Evolutionary conservation across 129 eudicot species (phyloP).

Genomic region (Oenanthe sinensis): DNA sequence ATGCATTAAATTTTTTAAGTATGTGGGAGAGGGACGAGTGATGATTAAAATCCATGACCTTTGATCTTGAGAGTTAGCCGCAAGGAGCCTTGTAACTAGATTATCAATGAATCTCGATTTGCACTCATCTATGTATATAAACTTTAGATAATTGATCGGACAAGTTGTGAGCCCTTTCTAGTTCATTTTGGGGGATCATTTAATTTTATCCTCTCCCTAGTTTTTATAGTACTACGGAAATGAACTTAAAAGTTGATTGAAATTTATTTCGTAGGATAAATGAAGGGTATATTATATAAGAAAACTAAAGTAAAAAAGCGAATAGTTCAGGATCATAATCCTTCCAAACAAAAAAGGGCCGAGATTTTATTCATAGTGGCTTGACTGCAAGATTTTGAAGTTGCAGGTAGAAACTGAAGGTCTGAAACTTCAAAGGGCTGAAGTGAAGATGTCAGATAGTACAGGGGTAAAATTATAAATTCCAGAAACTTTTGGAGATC

Average conservation of each 20-base stretch:
- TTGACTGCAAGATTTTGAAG: background rate
- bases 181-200: background rate
- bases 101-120: background rate
- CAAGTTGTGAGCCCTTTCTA: background rate
- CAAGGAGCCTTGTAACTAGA: background rate
- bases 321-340: background rate
- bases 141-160: too few relatives aligned
- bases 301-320: background rate
- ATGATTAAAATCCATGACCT: background rate
- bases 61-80: background rate
- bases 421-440: background rate
- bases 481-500: background rate
- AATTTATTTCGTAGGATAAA: background rate
- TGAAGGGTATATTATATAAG: background rate
- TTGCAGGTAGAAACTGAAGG: background rate
- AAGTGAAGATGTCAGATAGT: background rate
- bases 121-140: background rate
- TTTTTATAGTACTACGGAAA: background rate
- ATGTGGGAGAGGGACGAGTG: too few relatives aligned
- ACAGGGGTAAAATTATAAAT: background rate
- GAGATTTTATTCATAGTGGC: background rate
- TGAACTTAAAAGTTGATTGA: background rate
- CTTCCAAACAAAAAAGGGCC: background rate
- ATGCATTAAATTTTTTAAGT: too few relatives aligned
- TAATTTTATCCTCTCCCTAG: background rate